Evolutionary conservation across 805 yeast genomes (phyloP).

Genomic region (Saccharomycopsis amapae): DNA sequence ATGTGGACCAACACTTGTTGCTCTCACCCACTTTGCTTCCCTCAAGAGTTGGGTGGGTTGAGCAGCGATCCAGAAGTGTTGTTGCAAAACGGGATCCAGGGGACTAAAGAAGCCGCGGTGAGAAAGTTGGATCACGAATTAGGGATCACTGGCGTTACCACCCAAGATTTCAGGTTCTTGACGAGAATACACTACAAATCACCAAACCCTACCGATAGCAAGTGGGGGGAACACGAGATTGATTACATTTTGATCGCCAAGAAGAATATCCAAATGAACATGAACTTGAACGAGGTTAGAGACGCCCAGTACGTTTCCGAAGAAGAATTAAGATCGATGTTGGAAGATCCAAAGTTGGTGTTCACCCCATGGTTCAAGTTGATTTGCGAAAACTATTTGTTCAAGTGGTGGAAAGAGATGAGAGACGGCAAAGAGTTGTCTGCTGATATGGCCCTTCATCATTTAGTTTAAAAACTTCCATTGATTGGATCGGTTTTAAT

Average conservation of each 20-base stretch:
- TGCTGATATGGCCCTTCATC: slow-evolving; percentile 30
- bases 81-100: slow-evolving; percentile 56
- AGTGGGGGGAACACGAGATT: slow-evolving; percentile 97
- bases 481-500: no score
- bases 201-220: slow-evolving; percentile 60
- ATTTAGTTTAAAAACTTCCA: slow-evolving; percentile 27
- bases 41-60: slow-evolving; percentile 65
- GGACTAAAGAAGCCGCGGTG: slow-evolving; percentile 83
- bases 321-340: slow-evolving; percentile 66
- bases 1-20: slow-evolving; percentile 99
- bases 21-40: slow-evolving; percentile 89
- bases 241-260: slow-evolving; percentile 81
- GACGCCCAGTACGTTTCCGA: slow-evolving; percentile 70
- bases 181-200: slow-evolving; percentile 95
- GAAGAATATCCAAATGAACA: slow-evolving; percentile 37
- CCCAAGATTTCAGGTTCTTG: slow-evolving; percentile 67
- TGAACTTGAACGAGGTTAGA: slow-evolving; percentile 80
- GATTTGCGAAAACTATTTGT: slow-evolving; percentile 85
- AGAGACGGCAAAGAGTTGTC: slow-evolving; percentile 47
- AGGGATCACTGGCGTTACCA: slow-evolving; percentile 67
- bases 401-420: slow-evolving; percentile 87
- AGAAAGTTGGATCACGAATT: slow-evolving; percentile 90
- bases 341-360: slow-evolving; percentile 51
- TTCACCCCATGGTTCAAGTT: slow-evolving; percentile 99
- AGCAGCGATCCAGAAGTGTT: slow-evolving; percentile 25